These are phyloP conservation scores for Termitomyces sp. DNA, from an alignment of 768 basidiomycete genomes.

Conservation along the genomic window DNA sequence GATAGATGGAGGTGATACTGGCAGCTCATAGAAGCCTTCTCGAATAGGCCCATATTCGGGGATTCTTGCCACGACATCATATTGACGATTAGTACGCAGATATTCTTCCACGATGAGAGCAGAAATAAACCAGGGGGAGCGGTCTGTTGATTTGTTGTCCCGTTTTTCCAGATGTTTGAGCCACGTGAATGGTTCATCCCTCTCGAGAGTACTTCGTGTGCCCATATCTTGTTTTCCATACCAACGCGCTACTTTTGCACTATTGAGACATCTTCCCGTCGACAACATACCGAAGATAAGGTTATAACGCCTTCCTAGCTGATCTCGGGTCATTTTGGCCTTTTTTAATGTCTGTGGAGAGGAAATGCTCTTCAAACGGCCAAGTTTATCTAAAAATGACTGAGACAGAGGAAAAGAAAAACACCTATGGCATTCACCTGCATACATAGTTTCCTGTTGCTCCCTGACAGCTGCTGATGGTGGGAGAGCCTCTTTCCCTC, in stretches of 20 bases:
- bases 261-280: slow-evolving; percentile 30
- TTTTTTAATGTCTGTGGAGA: slow-evolving; percentile 55
- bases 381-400: slow-evolving; percentile 46
- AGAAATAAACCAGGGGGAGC: slow-evolving; percentile 58
- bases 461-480: slow-evolving; percentile 43
- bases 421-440: slow-evolving; percentile 34
- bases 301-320: slow-evolving; percentile 60
- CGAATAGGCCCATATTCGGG: slow-evolving; percentile 31
- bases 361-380: slow-evolving; percentile 42
- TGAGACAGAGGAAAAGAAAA: neutral
- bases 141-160: slow-evolving; percentile 21
- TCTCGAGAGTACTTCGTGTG: slow-evolving; percentile 49
- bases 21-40: slow-evolving; percentile 14
- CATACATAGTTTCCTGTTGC: slow-evolving; percentile 53
- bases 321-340: slow-evolving; percentile 57
- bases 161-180: slow-evolving; percentile 57
- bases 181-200: slow-evolving; percentile 70
- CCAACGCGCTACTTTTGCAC: slow-evolving; percentile 54
- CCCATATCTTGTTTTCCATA: slow-evolving; percentile 42
- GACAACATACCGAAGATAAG: slow-evolving; percentile 39
- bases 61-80: slow-evolving; percentile 36
- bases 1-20: slow-evolving; percentile 15
- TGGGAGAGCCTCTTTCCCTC: slow-evolving; percentile 43
- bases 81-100: slow-evolving; percentile 31
- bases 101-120: slow-evolving; percentile 70